phyloP scores from a whole-genome alignment of 371 early-diverging fungal species.

The Syncephalastrum racemosum region DNA sequence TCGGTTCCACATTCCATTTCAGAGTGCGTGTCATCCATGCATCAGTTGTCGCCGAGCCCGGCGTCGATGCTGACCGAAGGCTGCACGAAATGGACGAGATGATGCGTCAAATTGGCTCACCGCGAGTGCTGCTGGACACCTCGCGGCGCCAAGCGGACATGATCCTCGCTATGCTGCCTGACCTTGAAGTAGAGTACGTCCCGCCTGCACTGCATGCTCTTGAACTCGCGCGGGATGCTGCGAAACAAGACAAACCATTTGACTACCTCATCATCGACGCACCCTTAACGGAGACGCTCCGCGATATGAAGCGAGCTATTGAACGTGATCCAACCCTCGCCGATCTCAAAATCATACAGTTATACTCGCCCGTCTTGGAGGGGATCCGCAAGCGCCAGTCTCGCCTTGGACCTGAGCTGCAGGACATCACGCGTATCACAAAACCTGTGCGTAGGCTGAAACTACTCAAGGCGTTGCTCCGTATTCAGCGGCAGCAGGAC shows the following conservation, averaged over 20 bases:
- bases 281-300: constrained; percentile 22
- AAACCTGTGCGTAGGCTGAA: constrained; percentile 54
- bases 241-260: constrained; percentile 10
- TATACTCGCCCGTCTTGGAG: constrained; percentile 36
- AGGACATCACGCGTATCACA: constrained; percentile 41
- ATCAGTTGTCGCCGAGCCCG: constrained; percentile 27
- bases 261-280: constrained; percentile 37
- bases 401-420: background rate
- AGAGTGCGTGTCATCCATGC: constrained; percentile 40
- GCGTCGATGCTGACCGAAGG: constrained; percentile 24
- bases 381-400: constrained; percentile 17
- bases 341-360: constrained; percentile 24
- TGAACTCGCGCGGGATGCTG: constrained; percentile 4
- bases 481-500: background rate
- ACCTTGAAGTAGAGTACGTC: constrained; percentile 16
- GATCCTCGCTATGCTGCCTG: constrained; percentile 30
- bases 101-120: constrained; percentile 24
- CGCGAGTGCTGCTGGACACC: constrained; percentile 36
- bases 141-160: constrained; percentile 22
- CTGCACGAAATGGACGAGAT: constrained; percentile 22
- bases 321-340: constrained; percentile 15
- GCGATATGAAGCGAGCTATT: constrained; percentile 14
- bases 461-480: constrained; percentile 32
- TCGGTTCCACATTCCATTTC: constrained; percentile 57
- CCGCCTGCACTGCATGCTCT: constrained; percentile 16